These are phyloP conservation scores for Capsella rubella DNA, from an alignment of 441 rosid species.

Conservation along the genomic window DNA sequence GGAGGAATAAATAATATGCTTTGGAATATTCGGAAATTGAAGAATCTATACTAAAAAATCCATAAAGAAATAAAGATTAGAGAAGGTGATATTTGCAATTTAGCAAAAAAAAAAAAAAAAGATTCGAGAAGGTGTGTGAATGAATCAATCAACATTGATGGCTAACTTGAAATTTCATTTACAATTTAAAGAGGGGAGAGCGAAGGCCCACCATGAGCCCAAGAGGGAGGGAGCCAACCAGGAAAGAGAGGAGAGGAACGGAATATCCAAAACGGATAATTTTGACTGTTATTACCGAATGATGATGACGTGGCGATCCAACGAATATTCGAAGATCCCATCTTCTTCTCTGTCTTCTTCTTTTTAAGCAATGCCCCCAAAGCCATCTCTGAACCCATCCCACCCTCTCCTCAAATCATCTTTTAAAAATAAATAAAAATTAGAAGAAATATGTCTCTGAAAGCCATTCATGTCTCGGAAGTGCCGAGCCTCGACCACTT, in stretches of 20 bases:
- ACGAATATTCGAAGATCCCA: conserved; percentile 37
- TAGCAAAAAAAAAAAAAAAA: too few relatives aligned
- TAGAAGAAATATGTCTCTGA: conserved; percentile 50
- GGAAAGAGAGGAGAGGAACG: conserved; percentile 11
- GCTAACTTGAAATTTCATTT: conserved; percentile 1
- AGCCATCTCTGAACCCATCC: conserved; percentile 3
- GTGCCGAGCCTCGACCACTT: conserved; percentile 68
- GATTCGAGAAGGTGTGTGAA: neutral
- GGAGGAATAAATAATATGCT: conserved; percentile 10
- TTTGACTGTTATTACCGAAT: conserved; percentile 30
- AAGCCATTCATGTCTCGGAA: conserved; percentile 70
- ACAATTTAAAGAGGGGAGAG: neutral
- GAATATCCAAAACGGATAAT: conserved; percentile 46
- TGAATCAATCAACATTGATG: conserved; percentile 23
- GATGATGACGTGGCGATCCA: conserved; percentile 31
- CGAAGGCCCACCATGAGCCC: conserved; percentile 18
- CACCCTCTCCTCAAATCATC: neutral
- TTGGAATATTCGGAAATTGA: conserved; percentile 34
- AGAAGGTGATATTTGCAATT: neutral
- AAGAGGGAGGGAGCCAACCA: conserved; percentile 14
- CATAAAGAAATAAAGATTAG: neutral
- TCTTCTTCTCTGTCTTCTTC: neutral
- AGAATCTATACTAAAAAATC: neutral
- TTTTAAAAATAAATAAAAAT: too few relatives aligned
- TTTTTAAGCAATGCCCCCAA: neutral